Evolutionary conservation across 2,329 filamentous ascomycete species (phyloP).

Genomic region (Calonectria pseudoturangicola): DNA sequence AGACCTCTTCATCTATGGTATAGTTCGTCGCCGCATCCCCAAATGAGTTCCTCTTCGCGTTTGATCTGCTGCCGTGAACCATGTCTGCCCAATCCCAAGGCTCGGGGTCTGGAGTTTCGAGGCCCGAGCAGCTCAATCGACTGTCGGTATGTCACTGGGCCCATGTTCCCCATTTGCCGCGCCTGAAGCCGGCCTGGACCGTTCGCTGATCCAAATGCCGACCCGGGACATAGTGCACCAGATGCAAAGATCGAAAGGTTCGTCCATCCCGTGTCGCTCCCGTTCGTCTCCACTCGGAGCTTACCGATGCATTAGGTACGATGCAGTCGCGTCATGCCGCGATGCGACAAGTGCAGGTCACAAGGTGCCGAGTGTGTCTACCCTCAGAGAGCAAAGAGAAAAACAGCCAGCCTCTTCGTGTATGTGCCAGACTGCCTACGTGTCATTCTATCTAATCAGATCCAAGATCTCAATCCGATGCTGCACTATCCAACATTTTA

Average conservation of each 20-base stretch:
- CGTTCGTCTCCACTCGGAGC: background rate
- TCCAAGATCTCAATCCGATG: constrained; percentile 14
- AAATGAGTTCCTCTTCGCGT: background rate
- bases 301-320: constrained; percentile 15
- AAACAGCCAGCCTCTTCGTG: background rate
- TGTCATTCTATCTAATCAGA: too few relatives aligned
- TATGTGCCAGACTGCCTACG: background rate
- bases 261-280: background rate
- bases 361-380: constrained; percentile 19
- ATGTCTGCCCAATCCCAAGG: background rate
- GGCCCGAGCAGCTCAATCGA: constrained; percentile 10
- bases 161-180: background rate
- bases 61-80: background rate
- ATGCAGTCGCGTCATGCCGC: constrained; percentile 22
- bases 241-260: constrained; percentile 32
- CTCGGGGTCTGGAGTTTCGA: background rate
- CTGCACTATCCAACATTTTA: background rate
- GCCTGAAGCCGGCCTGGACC: constrained; percentile 10
- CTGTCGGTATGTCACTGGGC: background rate
- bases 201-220: constrained; percentile 12
- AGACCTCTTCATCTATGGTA: background rate
- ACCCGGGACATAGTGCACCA: constrained; percentile 9
- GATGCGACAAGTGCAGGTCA: constrained; percentile 10
- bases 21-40: background rate
- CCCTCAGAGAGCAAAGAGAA: constrained; percentile 8